Conservation (phyloP, 345 rosid genomes). For the Acer yangbiense region DNA sequence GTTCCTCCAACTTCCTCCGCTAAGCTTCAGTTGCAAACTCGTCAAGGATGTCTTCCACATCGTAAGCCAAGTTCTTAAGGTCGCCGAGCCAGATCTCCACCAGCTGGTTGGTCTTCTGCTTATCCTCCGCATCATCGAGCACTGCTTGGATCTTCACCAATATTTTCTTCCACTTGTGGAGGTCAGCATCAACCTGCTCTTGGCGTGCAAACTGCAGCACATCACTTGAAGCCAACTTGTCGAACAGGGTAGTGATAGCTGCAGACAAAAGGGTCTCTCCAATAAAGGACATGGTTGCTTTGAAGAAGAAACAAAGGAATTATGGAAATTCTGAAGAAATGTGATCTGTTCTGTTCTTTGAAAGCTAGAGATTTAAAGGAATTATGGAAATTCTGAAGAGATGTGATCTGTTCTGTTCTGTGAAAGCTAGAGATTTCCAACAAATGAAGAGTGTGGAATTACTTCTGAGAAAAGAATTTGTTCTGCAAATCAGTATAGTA, state of each 20-base stretch:
- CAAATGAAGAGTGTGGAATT: too few relatives aligned
- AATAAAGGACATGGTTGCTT: background rate
- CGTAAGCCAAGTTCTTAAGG: slow-evolving; percentile 16
- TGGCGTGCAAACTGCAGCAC: background rate
- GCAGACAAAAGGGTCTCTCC: background rate
- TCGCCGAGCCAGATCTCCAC: slow-evolving; percentile 23
- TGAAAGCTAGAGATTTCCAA: too few relatives aligned
- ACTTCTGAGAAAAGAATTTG: too few relatives aligned
- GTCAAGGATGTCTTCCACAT: slow-evolving; percentile 28
- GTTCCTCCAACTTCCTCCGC: background rate
- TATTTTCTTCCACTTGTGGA: slow-evolving; percentile 13
- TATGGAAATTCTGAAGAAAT: too few relatives aligned
- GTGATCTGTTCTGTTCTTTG: too few relatives aligned
- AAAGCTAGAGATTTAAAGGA: too few relatives aligned
- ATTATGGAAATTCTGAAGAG: too few relatives aligned
- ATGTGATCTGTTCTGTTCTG: too few relatives aligned
- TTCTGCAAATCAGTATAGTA: too few relatives aligned
- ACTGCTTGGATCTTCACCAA: background rate
- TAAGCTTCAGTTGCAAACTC: slow-evolving; percentile 20
- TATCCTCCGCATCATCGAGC: slow-evolving; percentile 26
- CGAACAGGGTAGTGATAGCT: background rate
- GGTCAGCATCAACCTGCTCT: background rate
- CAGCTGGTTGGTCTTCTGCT: background rate
- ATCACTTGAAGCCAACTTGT: slow-evolving; percentile 1
- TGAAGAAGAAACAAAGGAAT: background rate